Base-by-base conservation (phyloP, 148 eudicot genomes). In the Chenopodium quinoa region DNA sequence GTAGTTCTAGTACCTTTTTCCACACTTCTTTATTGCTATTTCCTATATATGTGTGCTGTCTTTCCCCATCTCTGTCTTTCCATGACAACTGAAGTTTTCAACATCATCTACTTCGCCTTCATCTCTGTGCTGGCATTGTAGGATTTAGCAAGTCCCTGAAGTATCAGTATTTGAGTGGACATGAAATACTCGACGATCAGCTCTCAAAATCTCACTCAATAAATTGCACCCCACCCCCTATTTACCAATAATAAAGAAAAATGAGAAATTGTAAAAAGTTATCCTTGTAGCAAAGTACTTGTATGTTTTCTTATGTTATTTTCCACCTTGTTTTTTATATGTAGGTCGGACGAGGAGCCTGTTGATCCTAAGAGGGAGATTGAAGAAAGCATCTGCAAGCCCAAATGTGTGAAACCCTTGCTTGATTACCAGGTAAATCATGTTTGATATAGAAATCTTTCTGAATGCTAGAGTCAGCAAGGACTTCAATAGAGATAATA, bases 271-370 rank as follows among this genome's bases (percentile, higher is more conserved):
- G 19, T 34, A 1, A 16, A 0, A 69, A 69, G 73, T 34, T 78
- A 4, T 37, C 50, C 60, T 7, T 7, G 9, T 40, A 40, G 7
- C 44, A 40, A 0, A 40, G 44, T 40, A 40, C 44, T 40, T 40
- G 6, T 4, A n/a, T 40, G 10, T 16, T 64, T 9, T 52, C 71
- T 69, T 1, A 32, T 23, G 13, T 44, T 44, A 60, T 11, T 4
- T 44, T 34, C 20, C 34, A 48, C 77, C 27, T 52, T 54, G n/a
- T 25, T 0, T 25, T 65, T 6, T 78, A 23, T 66, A n/a, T 64
- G 79, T 72, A 86, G 88, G 88, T 68, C 88, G 58, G 88, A 86
- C 75, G 88, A 84, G 81, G 88, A 86, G 56, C 88, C 84, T 68
- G 86, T 86, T 79, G 88, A 86, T 81, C 88, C 85, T 56, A 86